Evolutionary conservation across 2,329 filamentous ascomycete species (phyloP), one percentile per base, ranked within the genome.

Genomic region (Davidsoniella neocaledoniae): DNA sequence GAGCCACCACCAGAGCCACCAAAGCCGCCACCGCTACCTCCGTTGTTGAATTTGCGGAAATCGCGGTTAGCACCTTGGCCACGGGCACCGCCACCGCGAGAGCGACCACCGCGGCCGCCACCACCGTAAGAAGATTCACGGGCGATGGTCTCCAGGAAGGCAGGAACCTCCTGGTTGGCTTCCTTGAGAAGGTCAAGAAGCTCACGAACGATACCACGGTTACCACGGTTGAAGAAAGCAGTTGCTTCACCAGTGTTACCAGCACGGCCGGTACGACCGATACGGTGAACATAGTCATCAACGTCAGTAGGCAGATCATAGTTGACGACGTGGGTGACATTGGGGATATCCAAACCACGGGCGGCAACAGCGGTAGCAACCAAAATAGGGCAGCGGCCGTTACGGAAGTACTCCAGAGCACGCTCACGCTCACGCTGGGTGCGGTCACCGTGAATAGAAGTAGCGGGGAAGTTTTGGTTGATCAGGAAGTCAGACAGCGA

Each of bases 201-300:
- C 60, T 96, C 91, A 58, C 91, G 84, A 56, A 96, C 91, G 58
- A 98, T 86, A 69, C 91, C 91, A 61, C 91, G 86, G 76, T 98
- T 98, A 62, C 90, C 90, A 63, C 91, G 90, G 78, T 98, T 98
- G 82, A 98, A 96, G 77, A 98, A 98, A 51, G 91, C 91, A 59
- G 91, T 98, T 5, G 91, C 86, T 58, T 94, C 81, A 82, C 91
- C 91, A 60, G 90, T 96, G 75, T 98, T 98, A 67, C 91, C 91
- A 57, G 91, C 91, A 86, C 91, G 91, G 64, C 91, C 91, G 57
- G 91, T 98, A 90, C 91, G 91, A 81, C 91, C 91, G 62, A 98
- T 98, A 66, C 91, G 86, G 69, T 98, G 91, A 53, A 98, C 91
- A 59, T 98, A 98, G 68, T 96, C 91, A 61, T 96, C 91, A 60